Evolutionary conservation across 805 yeast genomes (phyloP), one percentile per base, ranked within the genome.

Genomic region (Diddensiella santjacobensis): DNA sequence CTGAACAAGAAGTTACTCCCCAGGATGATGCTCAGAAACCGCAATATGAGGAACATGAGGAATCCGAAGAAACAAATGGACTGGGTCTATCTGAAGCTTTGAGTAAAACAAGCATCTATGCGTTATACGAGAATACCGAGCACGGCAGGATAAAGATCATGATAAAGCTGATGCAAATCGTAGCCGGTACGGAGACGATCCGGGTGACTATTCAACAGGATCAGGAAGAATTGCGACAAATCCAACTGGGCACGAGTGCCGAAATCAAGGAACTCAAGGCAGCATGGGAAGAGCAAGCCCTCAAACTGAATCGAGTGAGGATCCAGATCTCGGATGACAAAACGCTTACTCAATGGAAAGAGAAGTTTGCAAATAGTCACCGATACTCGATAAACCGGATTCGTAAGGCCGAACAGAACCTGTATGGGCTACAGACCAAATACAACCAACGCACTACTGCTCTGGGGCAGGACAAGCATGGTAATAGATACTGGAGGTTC

Each of bases 401-500:
- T 38, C 56, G 52, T 47, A 44, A 51, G 19, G 53, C 58, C 13
- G 64, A 66, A 52, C 64, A 61, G 37, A 57, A 55, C 35, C 49
- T 58, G 22, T 62, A 54, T 49, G 49, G 52, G 26, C 56, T 58
- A 41, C 40, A 51, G 31, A 59, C 63, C 49, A 67, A 65, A 46
- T 53, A 53, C 50, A 59, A 55, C 44, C 48, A 52, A 44, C 60
- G 71, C 30, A 68, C 66, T 4, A 42, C 56, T n/a, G 62, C 70
- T 3, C 44, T 68, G 22, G 68, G 69, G 24, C 38, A 22, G 4
- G 71, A 68, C 51, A 49, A 52, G 3, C 46, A 49, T 17, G 70
- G 70, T 4, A 68, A 68, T 50, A 47, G 47, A 31, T 68, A 66
- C 54, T 68, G 71, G 71, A 48, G 58, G 1, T 57, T 68, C 45